Evolutionary conservation across 768 basidiomycete species (phyloP).

Genomic region (Hypholoma sublateritium): DNA sequence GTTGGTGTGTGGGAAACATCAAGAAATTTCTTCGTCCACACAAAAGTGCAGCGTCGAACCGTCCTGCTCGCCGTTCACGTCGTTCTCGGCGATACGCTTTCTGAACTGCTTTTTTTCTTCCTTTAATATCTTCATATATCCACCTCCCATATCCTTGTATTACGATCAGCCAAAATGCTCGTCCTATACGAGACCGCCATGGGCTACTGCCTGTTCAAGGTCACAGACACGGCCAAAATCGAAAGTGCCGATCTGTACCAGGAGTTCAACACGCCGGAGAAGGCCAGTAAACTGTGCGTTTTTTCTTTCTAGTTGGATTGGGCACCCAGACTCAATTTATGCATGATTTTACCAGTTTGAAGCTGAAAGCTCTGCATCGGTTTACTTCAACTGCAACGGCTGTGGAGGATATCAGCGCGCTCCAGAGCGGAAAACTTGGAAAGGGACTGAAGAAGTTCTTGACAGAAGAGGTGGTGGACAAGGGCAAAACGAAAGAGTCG

Average conservation of each 20-base stretch:
- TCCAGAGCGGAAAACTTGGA: conserved; percentile 91
- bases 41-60: conserved; percentile 20
- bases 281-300: conserved; percentile 86
- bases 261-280: conserved; percentile 92
- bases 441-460: conserved; percentile 94
- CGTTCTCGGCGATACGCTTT: conserved; percentile 11
- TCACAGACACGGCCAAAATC: conserved; percentile 85
- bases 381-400: conserved; percentile 96
- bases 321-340: conserved; percentile 7
- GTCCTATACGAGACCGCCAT: conserved; percentile 95
- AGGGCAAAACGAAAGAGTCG: conserved; percentile 86
- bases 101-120: conserved; percentile 5
- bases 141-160: not conserved
- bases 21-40: conserved; percentile 30
- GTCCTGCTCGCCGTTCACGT: conserved; percentile 21
- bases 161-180: conserved; percentile 61
- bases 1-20: conserved; percentile 24
- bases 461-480: conserved; percentile 80
- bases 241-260: conserved; percentile 84
- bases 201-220: conserved; percentile 98
- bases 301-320: not conserved
- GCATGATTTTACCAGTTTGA: conserved; percentile 60
- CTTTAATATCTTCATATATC: not conserved
- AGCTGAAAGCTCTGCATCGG: conserved; percentile 92
- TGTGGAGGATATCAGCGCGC: conserved; percentile 92